These are phyloP conservation scores for Citrus unshiu DNA, from an alignment of 345 rosid species.

Conservation along the genomic window DNA sequence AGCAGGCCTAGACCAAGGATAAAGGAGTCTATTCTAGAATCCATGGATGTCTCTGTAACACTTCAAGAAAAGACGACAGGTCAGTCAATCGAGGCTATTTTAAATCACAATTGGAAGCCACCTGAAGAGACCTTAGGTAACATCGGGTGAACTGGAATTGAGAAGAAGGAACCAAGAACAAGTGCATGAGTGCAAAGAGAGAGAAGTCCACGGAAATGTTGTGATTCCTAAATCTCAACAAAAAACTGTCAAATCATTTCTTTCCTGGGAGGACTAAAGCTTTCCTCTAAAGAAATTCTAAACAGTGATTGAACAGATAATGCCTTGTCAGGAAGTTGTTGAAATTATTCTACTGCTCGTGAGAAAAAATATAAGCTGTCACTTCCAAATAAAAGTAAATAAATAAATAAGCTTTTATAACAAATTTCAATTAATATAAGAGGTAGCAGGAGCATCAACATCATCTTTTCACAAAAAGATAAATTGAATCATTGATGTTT, in stretches of 20 bases:
- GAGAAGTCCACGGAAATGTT: neutral
- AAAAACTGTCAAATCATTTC: neutral
- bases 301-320: neutral
- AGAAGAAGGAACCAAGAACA: neutral
- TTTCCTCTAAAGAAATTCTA: neutral
- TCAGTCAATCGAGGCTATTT: neutral
- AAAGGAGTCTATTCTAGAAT: neutral
- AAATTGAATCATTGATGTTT: neutral
- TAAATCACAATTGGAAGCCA: neutral
- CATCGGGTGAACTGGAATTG: neutral
- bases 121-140: neutral
- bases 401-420: too few relatives aligned
- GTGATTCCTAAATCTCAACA: neutral
- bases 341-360: neutral
- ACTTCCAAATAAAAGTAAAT: too few relatives aligned
- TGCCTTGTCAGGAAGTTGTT: neutral
- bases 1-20: neutral
- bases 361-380: too few relatives aligned
- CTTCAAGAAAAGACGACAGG: neutral
- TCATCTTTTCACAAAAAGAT: neutral
- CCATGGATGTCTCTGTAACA: neutral
- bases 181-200: too few relatives aligned
- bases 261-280: neutral
- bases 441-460: neutral
- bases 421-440: neutral